These are phyloP conservation scores for Wickerhamiella vanderwaltii DNA, from an alignment of 805 yeast genomes.

Conservation along the genomic window DNA sequence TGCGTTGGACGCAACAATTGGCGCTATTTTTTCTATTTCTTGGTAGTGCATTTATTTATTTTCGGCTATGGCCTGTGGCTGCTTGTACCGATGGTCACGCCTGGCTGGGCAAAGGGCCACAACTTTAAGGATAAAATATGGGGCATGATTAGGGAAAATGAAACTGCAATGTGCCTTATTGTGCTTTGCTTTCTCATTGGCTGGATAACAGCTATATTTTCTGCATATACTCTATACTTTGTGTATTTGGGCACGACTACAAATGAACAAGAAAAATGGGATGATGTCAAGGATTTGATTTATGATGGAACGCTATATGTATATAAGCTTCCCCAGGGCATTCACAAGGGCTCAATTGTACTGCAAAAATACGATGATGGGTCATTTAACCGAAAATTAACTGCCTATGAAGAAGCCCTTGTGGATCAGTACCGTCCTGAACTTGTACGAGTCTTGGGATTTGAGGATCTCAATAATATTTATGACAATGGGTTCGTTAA, in stretches of 20 bases:
- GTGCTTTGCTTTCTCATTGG: slow-evolving; percentile 36
- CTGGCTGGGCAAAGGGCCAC: not conserved
- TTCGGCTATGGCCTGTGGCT: slow-evolving; percentile 35
- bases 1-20: slow-evolving; percentile 52
- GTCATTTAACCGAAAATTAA: slow-evolving; percentile 23
- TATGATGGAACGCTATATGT: slow-evolving; percentile 31
- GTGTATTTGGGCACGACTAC: slow-evolving; percentile 61
- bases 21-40: slow-evolving; percentile 45
- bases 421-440: slow-evolving; percentile 19
- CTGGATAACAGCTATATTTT: slow-evolving; percentile 35
- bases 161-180: slow-evolving; percentile 29
- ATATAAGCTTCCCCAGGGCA: slow-evolving; percentile 20
- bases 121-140: not conserved
- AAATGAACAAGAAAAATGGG: slow-evolving; percentile 66
- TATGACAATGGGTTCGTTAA: slow-evolving; percentile 28
- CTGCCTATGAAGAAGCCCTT: slow-evolving; percentile 21
- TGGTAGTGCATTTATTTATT: slow-evolving; percentile 37
- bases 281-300: slow-evolving; percentile 41
- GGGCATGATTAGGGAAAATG: slow-evolving; percentile 20
- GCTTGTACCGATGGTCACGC: not conserved
- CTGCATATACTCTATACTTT: slow-evolving; percentile 36
- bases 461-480: slow-evolving; percentile 29
- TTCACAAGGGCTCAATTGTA: slow-evolving; percentile 19
- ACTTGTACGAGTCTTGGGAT: slow-evolving; percentile 20
- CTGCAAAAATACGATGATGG: slow-evolving; percentile 20